These are phyloP conservation scores for Zanthoxylum bungeanum DNA, from an alignment of 345 rosid species.

Conservation along the genomic window DNA sequence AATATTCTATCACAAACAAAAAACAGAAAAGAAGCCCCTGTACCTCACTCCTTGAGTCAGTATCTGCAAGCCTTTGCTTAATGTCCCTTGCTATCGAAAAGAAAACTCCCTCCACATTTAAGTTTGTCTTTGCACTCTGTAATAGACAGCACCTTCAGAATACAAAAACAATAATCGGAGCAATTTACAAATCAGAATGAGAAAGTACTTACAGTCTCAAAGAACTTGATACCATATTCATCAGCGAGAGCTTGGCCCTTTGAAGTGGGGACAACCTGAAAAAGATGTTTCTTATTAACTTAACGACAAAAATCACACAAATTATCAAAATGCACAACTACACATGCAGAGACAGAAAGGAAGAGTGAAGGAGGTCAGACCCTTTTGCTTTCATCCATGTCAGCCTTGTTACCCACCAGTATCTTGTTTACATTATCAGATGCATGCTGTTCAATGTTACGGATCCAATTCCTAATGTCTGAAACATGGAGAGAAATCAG, in stretches of 20 bases:
- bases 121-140: slow-evolving; percentile 91
- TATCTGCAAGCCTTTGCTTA: slow-evolving; percentile 81
- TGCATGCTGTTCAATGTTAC: slow-evolving; percentile 94
- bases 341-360: slow-evolving; percentile 5
- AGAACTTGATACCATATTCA: slow-evolving; percentile 93
- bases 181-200: slow-evolving; percentile 1
- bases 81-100: slow-evolving; percentile 78
- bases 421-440: slow-evolving; percentile 92
- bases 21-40: not conserved
- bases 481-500: slow-evolving; percentile 17
- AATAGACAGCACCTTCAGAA: slow-evolving; percentile 22
- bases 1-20: not conserved
- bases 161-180: slow-evolving; percentile 3
- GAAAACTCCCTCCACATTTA: slow-evolving; percentile 89
- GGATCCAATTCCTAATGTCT: slow-evolving; percentile 94
- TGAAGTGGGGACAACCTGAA: slow-evolving; percentile 90
- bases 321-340: not conserved
- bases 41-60: slow-evolving; percentile 74
- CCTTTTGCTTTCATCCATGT: slow-evolving; percentile 93
- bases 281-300: slow-evolving; percentile 11
- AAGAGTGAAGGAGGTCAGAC: slow-evolving; percentile 33
- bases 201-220: slow-evolving; percentile 74
- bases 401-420: slow-evolving; percentile 84
- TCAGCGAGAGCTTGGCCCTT: slow-evolving; percentile 98
- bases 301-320: not conserved